These are phyloP conservation scores for Sapria himalayana DNA, from an alignment of 345 rosid genomes.

Conservation along the genomic window DNA sequence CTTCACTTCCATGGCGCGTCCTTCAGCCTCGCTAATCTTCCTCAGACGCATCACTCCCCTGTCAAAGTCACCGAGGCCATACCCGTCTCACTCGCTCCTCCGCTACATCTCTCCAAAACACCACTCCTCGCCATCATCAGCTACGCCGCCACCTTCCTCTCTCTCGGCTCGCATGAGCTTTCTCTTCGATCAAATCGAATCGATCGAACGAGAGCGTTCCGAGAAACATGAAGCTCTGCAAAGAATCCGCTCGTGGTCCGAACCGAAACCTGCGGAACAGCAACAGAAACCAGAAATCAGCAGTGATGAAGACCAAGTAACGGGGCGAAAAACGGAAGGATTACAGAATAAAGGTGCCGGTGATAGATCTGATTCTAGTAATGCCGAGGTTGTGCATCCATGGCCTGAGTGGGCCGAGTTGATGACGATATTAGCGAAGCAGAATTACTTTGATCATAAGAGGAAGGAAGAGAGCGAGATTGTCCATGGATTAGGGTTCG, in stretches of 20 bases:
- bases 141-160: slow-evolving; percentile 33
- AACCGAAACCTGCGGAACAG: slow-evolving; percentile 24
- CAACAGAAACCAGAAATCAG: slow-evolving; percentile 7
- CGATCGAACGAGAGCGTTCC: slow-evolving; percentile 48
- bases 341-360: slow-evolving; percentile 19
- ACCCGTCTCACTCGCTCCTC: slow-evolving; percentile 7
- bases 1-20: slow-evolving; percentile 13
- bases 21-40: slow-evolving; percentile 27
- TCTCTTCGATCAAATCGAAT: slow-evolving; percentile 76
- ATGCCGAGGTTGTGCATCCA: slow-evolving; percentile 78
- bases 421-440: slow-evolving; percentile 66
- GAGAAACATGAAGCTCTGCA: slow-evolving; percentile 55
- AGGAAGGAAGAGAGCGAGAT: slow-evolving; percentile 48
- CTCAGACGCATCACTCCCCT: slow-evolving; percentile 19
- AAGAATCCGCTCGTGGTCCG: slow-evolving; percentile 82
- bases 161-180: slow-evolving; percentile 88
- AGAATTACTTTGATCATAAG: slow-evolving; percentile 79
- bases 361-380: no score
- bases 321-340: slow-evolving; percentile 11
- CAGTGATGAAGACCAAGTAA: background rate
- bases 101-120: slow-evolving; percentile 15
- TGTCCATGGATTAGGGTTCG: slow-evolving; percentile 38
- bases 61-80: slow-evolving; percentile 7
- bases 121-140: slow-evolving; percentile 6
- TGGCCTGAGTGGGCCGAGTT: slow-evolving; percentile 98